Conservation (phyloP, 2,329 filamentous ascomycete genomes). For the Ophiostoma sp. region DNA sequence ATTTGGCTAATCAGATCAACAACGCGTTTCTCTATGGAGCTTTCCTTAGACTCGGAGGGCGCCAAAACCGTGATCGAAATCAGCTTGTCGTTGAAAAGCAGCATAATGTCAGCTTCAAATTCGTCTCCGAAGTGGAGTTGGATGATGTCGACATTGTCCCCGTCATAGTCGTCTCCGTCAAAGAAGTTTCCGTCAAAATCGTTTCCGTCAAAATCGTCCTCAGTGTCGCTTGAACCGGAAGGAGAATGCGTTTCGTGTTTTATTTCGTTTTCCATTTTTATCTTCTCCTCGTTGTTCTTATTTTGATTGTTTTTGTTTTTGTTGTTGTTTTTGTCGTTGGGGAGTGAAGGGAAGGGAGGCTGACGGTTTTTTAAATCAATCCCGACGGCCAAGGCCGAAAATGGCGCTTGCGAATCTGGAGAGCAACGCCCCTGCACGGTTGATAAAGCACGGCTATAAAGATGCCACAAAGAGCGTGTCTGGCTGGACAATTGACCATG, state of each 20-base stretch:
- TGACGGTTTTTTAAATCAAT: too few species aligned
- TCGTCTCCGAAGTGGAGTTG: constrained; percentile 14
- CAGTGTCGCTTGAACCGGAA: background rate
- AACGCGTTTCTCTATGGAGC: background rate
- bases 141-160: constrained; percentile 3
- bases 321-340: too few species aligned
- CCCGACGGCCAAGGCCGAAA: too few species aligned
- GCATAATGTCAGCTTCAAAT: constrained; percentile 9
- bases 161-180: constrained; percentile 7
- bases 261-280: constrained; percentile 1
- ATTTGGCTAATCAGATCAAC: background rate
- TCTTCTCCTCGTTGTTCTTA: background rate
- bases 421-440: background rate
- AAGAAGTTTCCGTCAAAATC: background rate
- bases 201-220: background rate
- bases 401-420: background rate
- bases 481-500: background rate
- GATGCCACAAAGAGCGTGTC: background rate
- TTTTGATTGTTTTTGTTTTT: background rate
- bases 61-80: background rate
- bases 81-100: constrained; percentile 12
- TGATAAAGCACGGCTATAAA: background rate
- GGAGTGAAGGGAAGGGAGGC: background rate
- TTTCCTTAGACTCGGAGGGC: background rate
- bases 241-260: background rate